Base-by-base conservation (phyloP, 768 basidiomycete genomes). In the Trametes maxima region DNA sequence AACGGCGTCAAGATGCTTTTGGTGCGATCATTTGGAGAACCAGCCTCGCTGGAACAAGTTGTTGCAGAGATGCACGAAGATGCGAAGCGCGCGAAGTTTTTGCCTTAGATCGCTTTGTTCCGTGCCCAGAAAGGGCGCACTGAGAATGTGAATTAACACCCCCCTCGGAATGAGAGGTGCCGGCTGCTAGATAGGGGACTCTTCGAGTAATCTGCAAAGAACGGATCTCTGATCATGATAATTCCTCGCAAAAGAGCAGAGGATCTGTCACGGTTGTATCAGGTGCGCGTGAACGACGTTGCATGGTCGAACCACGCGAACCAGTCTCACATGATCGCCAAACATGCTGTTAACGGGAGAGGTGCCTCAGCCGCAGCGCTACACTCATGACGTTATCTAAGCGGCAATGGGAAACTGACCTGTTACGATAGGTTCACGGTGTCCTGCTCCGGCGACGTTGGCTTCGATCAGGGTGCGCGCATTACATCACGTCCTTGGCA, bases 401-500 rank as follows among this genome's bases (percentile, higher is more conserved):
- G 37, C 13, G 37, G n/a, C 14, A 11, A 57, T 22, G 35, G 46
- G 36, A 19, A 12, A 25, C 12, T 35, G n/a, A 40, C 17, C 14
- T 17, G 28, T 45, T 43, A 43, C 53, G 49, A 50, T n/a, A 36
- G 33, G 8, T 7, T 17, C 43, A 44, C 28, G 28, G 28, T 33
- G 28, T 8, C 8, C 28, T 33, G 28, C 28, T 8, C 28, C 28
- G 8, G 28, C 28, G 28, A 33, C 28, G 8, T 33, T 33, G 44
- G 1, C n/a, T 10, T 17, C 19, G 44, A 45, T 22, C n/a, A 12
- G 19, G 17, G 11, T 24, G n/a, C n/a, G n/a, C n/a, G n/a, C n/a
- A n/a, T 51, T 51, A 39, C 50, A 51, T 51, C 50, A 51, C 17
- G 14, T 37, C 3, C 50, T 51, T 51, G 50, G 50, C 45, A 46